Percentiles rank a stretch among this genome's conserved stretches.
These are phyloP conservation scores for Neurospora cerealis DNA, from an alignment of 495 filamentous ascomycete species.

Conservation along the genomic window DNA sequence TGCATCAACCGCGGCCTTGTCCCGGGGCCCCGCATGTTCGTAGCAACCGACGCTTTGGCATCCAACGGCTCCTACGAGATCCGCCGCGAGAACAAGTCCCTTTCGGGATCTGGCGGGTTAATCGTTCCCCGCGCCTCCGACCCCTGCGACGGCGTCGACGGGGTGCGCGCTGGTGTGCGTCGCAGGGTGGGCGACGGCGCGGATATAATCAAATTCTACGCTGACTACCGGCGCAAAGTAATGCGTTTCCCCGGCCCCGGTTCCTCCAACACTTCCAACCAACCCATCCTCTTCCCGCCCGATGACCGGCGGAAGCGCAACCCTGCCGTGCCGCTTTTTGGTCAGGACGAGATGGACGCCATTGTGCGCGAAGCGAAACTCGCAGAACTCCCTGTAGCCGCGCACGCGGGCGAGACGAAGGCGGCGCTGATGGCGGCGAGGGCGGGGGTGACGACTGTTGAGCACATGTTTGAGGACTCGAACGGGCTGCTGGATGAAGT, in stretches of 20 bases:
- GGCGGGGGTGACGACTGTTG: constrained; percentile 42
- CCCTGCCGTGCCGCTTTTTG: constrained; percentile 32
- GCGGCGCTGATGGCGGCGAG: constrained; percentile 36
- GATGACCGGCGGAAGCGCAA: constrained; percentile 16
- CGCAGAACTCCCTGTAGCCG: constrained; percentile 32
- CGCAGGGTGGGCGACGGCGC: constrained; percentile 38
- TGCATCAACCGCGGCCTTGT: constrained; percentile 41
- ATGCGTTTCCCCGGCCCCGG: constrained; percentile 32
- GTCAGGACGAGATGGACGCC: constrained; percentile 40
- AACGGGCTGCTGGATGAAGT: constrained; percentile 25
- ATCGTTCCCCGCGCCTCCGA: constrained; percentile 31
- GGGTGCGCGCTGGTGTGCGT: constrained; percentile 35
- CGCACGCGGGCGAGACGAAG: constrained; percentile 32
- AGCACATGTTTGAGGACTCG: constrained; percentile 37
- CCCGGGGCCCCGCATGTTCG: constrained; percentile 42
- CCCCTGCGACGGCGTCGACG: constrained; percentile 33
- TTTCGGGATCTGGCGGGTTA: constrained; percentile 1
- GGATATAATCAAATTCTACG: constrained; percentile 45
- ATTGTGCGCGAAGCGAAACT: constrained; percentile 38
- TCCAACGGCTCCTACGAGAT: constrained; percentile 39
- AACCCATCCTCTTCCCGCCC: constrained; percentile 13
- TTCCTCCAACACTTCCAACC: constrained; percentile 11
- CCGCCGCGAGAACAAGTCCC: constrained; percentile 30
- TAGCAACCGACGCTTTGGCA: constrained; percentile 40
- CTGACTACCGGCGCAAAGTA: constrained; percentile 38